Conservation (phyloP, 441 rosid genomes). For the Syzygium syzygioides region DNA sequence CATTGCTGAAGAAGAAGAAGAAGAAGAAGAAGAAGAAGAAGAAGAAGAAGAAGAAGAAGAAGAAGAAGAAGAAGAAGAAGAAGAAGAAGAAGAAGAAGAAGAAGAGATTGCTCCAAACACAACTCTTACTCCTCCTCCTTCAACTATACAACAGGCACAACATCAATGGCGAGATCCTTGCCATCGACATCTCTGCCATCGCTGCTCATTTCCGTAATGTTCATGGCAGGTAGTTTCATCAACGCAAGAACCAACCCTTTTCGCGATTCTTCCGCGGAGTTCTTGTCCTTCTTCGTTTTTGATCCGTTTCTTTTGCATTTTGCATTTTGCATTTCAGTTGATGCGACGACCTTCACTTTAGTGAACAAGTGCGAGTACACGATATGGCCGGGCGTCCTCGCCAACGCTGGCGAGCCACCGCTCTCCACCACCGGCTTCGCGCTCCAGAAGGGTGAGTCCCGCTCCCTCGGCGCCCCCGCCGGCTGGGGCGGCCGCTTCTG, state of each 20-base stretch:
- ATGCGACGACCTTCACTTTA: slow-evolving; percentile 49
- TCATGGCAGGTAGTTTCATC: not conserved
- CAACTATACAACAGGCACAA: not conserved
- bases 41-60: not conserved
- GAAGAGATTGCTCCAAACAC: not conserved
- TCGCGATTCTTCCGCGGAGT: not conserved
- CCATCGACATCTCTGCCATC: not conserved
- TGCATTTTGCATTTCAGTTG: slow-evolving; percentile 18
- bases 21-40: not conserved
- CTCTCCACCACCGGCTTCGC: slow-evolving; percentile 50
- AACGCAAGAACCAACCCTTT: not conserved
- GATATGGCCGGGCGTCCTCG: slow-evolving; percentile 63
- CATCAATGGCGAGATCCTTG: not conserved
- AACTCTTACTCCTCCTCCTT: not conserved
- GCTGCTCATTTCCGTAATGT: not conserved
- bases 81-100: not conserved
- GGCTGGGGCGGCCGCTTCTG: slow-evolving; percentile 69
- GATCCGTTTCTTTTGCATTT: not conserved
- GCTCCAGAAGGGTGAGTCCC: slow-evolving; percentile 31
- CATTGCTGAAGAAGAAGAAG: not conserved
- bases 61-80: not conserved
- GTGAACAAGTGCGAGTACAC: slow-evolving; percentile 46
- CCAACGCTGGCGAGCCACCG: slow-evolving; percentile 20
- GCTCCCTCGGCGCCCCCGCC: slow-evolving; percentile 36
- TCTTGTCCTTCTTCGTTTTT: not conserved